Evolutionary conservation across 345 rosid species (phyloP).

Genomic region (Raphanus raphanistrum): DNA sequence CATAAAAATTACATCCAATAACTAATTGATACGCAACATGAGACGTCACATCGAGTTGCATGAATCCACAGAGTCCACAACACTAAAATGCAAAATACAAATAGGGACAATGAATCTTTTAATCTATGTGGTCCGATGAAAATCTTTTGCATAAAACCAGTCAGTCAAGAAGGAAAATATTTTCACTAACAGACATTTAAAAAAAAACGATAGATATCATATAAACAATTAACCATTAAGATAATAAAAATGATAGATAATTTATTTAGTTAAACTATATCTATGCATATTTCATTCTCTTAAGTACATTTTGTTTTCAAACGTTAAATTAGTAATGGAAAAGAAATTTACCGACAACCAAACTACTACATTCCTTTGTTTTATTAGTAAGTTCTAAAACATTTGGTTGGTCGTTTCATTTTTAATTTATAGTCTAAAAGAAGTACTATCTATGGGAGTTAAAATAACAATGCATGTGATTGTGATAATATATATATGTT

Average conservation of each 20-base stretch:
- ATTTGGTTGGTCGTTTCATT: background rate
- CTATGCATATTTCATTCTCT: background rate
- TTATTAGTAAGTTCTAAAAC: background rate
- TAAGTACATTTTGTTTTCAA: background rate
- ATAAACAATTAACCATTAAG: background rate
- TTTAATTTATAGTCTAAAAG: background rate
- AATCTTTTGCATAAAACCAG: background rate
- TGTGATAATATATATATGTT: background rate
- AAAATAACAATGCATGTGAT: conserved; percentile 24
- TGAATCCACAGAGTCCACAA: conserved; percentile 22
- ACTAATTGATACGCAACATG: conserved; percentile 21
- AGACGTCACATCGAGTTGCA: conserved; percentile 31
- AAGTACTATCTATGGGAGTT: background rate
- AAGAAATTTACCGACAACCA: background rate
- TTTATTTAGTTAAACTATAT: background rate
- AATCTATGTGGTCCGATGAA: conserved; percentile 18
- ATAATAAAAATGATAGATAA: background rate
- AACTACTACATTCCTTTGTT: background rate
- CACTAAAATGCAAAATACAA: conserved; percentile 22
- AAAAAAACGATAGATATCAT: no score
- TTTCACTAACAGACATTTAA: background rate
- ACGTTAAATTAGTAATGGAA: background rate
- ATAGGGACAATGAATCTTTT: background rate
- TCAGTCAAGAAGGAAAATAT: background rate
- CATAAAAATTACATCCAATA: conserved; percentile 11